Percentiles rank a stretch among this genome's conserved stretches.
phyloP scores from a whole-genome alignment of 495 filamentous ascomycete genomes.

The Penicillium maclennaniae region DNA sequence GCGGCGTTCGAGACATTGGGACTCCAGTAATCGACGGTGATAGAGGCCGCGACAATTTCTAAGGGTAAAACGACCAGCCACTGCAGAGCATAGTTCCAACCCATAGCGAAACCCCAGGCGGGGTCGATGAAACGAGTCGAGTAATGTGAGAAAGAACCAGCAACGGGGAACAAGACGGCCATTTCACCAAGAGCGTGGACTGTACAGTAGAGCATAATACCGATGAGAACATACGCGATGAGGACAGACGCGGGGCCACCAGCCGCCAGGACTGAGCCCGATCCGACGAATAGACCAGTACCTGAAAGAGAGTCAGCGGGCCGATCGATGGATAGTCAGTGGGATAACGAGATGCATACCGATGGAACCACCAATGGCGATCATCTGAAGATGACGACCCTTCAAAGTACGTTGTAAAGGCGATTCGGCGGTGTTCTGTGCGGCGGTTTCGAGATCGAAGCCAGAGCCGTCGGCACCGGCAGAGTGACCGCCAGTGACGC shows the following conservation, averaged over 20 bases:
- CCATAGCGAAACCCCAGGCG: slow-evolving; percentile 97
- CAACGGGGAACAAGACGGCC: slow-evolving; percentile 85
- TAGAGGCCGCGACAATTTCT: slow-evolving; percentile 86
- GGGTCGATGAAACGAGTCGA: slow-evolving; percentile 91
- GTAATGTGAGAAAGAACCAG: slow-evolving; percentile 89
- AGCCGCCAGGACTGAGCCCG: slow-evolving; percentile 68
- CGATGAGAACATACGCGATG: slow-evolving; percentile 77
- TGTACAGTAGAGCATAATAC: slow-evolving; percentile 86
- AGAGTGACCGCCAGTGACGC: slow-evolving; percentile 51
- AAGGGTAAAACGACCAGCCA: slow-evolving; percentile 87
- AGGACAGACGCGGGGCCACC: slow-evolving; percentile 85
- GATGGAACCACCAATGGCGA: slow-evolving; percentile 93
- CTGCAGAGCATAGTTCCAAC: slow-evolving; percentile 96
- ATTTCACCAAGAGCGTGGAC: slow-evolving; percentile 91
- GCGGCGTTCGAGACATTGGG: slow-evolving; percentile 61
- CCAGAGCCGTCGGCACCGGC: slow-evolving; percentile 56
- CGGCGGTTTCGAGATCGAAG: slow-evolving; percentile 74
- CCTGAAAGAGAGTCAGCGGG: slow-evolving; percentile 43
- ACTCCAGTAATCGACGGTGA: slow-evolving; percentile 87
- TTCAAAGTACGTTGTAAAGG: slow-evolving; percentile 74
- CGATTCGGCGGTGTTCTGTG: slow-evolving; percentile 68
- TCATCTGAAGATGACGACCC: slow-evolving; percentile 90
- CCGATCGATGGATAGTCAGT: background rate
- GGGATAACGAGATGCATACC: slow-evolving; percentile 48
- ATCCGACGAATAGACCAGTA: slow-evolving; percentile 88